Percentiles rank a stretch among this genome's conserved stretches.
Conservation (phyloP, 768 basidiomycete genomes). For the Sporobolomyces pararoseus region DNA sequence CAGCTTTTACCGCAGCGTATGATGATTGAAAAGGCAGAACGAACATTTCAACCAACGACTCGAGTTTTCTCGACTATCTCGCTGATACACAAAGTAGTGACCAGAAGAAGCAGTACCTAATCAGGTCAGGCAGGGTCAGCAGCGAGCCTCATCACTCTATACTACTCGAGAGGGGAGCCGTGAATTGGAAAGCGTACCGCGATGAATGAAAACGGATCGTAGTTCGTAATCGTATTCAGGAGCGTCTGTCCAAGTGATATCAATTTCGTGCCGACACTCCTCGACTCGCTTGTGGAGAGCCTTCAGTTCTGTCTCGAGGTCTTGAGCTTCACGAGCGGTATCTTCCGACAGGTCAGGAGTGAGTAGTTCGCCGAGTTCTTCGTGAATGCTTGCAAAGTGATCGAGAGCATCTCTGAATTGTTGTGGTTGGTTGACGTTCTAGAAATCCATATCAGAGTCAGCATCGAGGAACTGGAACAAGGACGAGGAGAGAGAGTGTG, state of each 20-base stretch:
- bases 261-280: constrained; percentile 61
- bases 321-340: constrained; percentile 50
- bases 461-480: background rate
- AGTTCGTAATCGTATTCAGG: constrained; percentile 70
- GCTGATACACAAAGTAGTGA: constrained; percentile 87
- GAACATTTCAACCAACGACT: constrained; percentile 71
- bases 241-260: constrained; percentile 67
- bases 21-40: background rate
- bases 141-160: background rate
- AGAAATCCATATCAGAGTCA: too few species aligned
- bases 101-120: constrained; percentile 53
- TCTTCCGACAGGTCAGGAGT: background rate
- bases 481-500: background rate
- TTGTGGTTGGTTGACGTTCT: background rate
- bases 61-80: constrained; percentile 54
- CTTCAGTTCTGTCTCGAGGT: constrained; percentile 62
- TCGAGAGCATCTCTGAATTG: constrained; percentile 6
- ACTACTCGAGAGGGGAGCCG: too few species aligned
- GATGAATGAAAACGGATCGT: constrained; percentile 87
- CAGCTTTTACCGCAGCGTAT: background rate
- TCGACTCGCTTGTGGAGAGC: constrained; percentile 48
- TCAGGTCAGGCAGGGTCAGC: background rate
- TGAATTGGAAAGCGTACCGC: constrained; percentile 60
- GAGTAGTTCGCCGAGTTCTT: background rate
- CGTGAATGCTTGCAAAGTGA: constrained; percentile 4